Evolutionary conservation across 345 rosid species (phyloP).

Genomic region (Lenwebbia sp.): DNA sequence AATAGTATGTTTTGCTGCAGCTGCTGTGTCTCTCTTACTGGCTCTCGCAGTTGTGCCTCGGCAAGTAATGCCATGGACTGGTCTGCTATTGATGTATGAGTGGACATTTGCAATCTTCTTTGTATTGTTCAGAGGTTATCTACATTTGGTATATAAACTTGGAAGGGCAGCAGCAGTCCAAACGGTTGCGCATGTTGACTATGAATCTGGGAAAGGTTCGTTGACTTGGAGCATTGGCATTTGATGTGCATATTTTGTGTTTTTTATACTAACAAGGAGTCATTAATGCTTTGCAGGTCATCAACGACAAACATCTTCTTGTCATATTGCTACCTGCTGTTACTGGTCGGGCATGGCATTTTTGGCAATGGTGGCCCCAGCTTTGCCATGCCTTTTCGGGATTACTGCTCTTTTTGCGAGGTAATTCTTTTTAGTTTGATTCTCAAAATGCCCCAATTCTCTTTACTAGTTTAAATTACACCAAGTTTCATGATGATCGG

Average conservation of each 20-base stretch:
- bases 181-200: slow-evolving; percentile 31
- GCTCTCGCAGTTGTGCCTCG: slow-evolving; percentile 61
- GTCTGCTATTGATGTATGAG: slow-evolving; percentile 71
- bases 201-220: slow-evolving; percentile 74
- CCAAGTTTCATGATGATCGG: background rate
- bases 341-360: slow-evolving; percentile 71
- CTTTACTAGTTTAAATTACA: background rate
- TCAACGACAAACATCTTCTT: slow-evolving; percentile 43
- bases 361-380: slow-evolving; percentile 53
- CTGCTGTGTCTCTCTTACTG: slow-evolving; percentile 43
- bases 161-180: slow-evolving; percentile 52
- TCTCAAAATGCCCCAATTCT: background rate
- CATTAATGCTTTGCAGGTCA: slow-evolving; percentile 37
- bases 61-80: slow-evolving; percentile 92
- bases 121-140: slow-evolving; percentile 55
- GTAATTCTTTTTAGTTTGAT: slow-evolving; percentile 11
- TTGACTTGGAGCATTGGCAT: background rate
- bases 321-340: slow-evolving; percentile 42
- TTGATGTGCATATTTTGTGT: background rate
- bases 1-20: slow-evolving; percentile 36
- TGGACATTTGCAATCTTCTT: slow-evolving; percentile 73
- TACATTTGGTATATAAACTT: slow-evolving; percentile 43
- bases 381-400: slow-evolving; percentile 67
- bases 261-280: background rate
- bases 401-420: slow-evolving; percentile 76